Base-by-base conservation (phyloP, 768 basidiomycete genomes). In the Naganishia antarctica region DNA sequence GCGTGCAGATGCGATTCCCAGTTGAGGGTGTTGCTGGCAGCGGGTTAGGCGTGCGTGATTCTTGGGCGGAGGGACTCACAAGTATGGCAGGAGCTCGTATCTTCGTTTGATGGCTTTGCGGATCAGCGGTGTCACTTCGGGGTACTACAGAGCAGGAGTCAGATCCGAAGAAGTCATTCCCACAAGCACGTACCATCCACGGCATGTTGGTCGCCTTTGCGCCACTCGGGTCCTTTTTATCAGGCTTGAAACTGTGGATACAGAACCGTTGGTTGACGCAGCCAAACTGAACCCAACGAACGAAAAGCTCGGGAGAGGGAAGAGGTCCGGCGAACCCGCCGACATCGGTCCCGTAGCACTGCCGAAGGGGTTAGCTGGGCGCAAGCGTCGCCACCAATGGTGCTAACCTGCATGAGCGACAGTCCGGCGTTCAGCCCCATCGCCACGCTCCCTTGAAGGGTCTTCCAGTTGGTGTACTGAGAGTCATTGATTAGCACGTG, bases 231-330 rank as follows among this genome's bases (percentile, higher is more conserved):
- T 74, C 73, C 11, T 67, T 59, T 60, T 73, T 71, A 58, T 71
- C 66, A 7, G 76, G 76, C 66, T 78, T 78, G 72, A 73, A 78
- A 16, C 61, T 65, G 64, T 78, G 76, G 41, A 78, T 74, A 60
- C 74, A 78, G 69, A 78, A 78, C 53, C 76, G 65, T 15, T 70
- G 66, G 50, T 75, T 72, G 13, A 70, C 71, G 40, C 70, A 71
- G 44, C 71, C 72, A 18, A 72, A 50, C 47, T 78, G 76, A 4
- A 74, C 71, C 76, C 76, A 78, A 57, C 76, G 61, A 5, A 73
- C 68, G 63, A 78, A 73, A 31, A 78, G 64, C 61, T 76, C 76
- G 0, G 72, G 72, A 4, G 65, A 60, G 7, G 76, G 76, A 9
- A 75, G 63, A 1, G 70, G 73, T 6, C 76, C 75, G 5, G 69